Base-by-base conservation (phyloP, 768 basidiomycete genomes). In the Podaxis sp. region DNA sequence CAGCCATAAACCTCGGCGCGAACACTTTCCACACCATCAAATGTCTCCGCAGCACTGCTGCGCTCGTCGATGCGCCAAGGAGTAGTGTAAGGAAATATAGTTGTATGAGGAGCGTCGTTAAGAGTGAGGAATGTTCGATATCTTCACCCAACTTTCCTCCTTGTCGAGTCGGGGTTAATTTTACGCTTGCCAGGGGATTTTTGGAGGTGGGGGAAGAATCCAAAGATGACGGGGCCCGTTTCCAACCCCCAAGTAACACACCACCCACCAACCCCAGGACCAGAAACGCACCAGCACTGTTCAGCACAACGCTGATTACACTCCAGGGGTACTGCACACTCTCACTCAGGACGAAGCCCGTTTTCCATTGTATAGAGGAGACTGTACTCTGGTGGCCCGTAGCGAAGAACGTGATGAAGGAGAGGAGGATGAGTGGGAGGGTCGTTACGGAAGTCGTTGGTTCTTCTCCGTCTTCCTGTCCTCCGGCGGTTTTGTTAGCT, bases 1-100 rank as follows among this genome's bases (percentile, higher is more conserved):
- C 91, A 15, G 84, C 71, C 89, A 98, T 96, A 72, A 96, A 97
- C 65, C 96, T 77, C 65, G 97, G 97, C 40, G 96, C 96, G 69
- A 98, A 99, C 3, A 99, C 89, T 76, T 99, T 98, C 97, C 97
- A 99, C 24, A 98, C 95, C 95, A 97, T 97, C 66, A 97, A 73
- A 72, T 98, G 95, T 51, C 95, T 73, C 66, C 95, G 75, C 28
- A 96, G 75, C 68, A 87, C 83, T 7, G 93, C 90, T 0, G 93
- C 87, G 61, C 87, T 87, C 5, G 85, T 73, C 2, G 93, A 88
- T 15, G 87, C 84, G 3, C 90, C 88, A 3, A 95, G 69, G 1
- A 93, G 73, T 24, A 95, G 69, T 4, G 77, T 68, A 5, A 82
- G 74, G 71, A 88, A 90, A 69, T 95, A 95, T 2, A 85, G 73